Conservation (phyloP, 225 moss, liverwort and hornwort genomes). For the Antitrichia curtipendula region DNA sequence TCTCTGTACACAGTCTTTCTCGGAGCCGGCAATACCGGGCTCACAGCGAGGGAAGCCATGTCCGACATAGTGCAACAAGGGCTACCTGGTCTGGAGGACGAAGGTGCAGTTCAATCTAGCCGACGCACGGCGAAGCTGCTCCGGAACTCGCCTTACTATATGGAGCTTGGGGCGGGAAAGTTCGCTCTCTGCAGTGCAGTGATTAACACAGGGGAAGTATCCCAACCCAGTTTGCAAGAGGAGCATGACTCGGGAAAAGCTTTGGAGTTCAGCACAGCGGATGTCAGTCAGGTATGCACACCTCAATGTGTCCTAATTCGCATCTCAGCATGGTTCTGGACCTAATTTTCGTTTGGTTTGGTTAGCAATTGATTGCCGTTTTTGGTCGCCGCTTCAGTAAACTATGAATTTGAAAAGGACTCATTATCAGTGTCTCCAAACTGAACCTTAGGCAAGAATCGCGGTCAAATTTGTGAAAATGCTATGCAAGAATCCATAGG, state of each 20-base stretch:
- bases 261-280: background rate
- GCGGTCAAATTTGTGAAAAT: background rate
- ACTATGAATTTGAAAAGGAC: background rate
- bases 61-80: slow-evolving; percentile 10
- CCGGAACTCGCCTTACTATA: slow-evolving; percentile 37
- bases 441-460: background rate
- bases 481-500: background rate
- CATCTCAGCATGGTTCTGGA: background rate
- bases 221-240: background rate
- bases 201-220: background rate
- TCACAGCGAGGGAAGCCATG: slow-evolving; percentile 34
- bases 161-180: slow-evolving; percentile 34
- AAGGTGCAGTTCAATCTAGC: slow-evolving; percentile 18
- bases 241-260: background rate
- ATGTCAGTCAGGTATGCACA: background rate
- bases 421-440: background rate
- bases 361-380: background rate
- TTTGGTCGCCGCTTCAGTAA: background rate
- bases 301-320: background rate
- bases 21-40: slow-evolving; percentile 21
- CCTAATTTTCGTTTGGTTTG: too few species aligned
- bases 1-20: slow-evolving; percentile 14
- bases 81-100: slow-evolving; percentile 14
- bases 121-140: slow-evolving; percentile 22
- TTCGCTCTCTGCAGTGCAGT: slow-evolving; percentile 42